A percentile compares a stretch with the other conserved stretches of the same genome.
These are phyloP conservation scores for Daldinia vernicosa DNA, from an alignment of 495 filamentous ascomycete species.

Conservation along the genomic window DNA sequence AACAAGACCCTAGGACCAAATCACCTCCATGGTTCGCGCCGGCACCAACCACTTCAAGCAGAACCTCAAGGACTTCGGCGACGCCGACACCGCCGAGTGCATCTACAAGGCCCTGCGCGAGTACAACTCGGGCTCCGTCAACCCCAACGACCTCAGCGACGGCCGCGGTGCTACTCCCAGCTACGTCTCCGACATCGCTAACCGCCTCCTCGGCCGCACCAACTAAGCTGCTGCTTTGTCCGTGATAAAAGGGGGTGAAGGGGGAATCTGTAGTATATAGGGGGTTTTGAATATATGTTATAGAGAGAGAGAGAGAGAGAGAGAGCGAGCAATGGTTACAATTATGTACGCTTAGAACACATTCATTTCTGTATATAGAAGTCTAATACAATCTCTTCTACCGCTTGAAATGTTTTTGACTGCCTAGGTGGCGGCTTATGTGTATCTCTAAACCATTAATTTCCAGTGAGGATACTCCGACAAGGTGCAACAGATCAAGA, in stretches of 20 bases:
- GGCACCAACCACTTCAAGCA: conserved; percentile 52
- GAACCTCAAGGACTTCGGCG: conserved; percentile 46
- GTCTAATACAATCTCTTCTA: conserved; percentile 12
- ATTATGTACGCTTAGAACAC: conserved; percentile 3
- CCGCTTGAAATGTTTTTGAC: not conserved
- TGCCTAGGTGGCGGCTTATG: not conserved
- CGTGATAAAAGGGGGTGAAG: not conserved
- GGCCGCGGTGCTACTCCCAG: conserved; percentile 44
- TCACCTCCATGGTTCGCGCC: conserved; percentile 50
- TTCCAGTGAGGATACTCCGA: not conserved
- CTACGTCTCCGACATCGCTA: conserved; percentile 54
- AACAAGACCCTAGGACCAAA: conserved; percentile 39
- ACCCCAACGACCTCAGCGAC: conserved; percentile 50
- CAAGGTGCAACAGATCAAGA: conserved; percentile 17
- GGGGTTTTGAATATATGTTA: not conserved
- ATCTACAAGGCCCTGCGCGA: conserved; percentile 54
- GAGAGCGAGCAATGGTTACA: not conserved
- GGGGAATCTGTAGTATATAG: not conserved
- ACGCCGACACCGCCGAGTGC: conserved; percentile 44
- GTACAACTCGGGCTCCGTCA: conserved; percentile 55
- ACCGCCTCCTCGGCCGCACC: conserved; percentile 51
- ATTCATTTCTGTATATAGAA: conserved; percentile 24
- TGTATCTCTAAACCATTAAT: not conserved
- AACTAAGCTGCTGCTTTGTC: conserved; percentile 16
- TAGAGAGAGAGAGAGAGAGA: no score